A percentile compares a stretch with the other conserved stretches of the same genome.
phyloP scores from a whole-genome alignment of 345 rosid species.

The Aethionema arabicum region DNA sequence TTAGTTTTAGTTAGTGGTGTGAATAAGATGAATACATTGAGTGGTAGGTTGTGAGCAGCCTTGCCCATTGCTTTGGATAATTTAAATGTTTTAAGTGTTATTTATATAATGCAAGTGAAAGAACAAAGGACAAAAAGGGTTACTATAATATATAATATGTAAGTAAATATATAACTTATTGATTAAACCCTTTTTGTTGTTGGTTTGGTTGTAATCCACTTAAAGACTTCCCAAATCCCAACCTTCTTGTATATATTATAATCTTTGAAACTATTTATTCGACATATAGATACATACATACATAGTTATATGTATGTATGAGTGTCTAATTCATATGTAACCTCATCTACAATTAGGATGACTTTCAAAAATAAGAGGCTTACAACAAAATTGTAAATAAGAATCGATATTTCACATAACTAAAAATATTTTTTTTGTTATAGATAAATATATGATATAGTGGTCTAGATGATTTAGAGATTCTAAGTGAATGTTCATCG shows the following conservation, averaged over 20 bases:
- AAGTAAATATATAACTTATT: neutral
- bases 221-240: constrained; percentile 2
- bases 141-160: neutral
- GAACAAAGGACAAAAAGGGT: constrained; percentile 27
- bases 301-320: neutral
- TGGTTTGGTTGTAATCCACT: constrained; percentile 42
- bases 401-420: too few species aligned
- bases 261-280: too few species aligned
- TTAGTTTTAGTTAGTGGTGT: constrained; percentile 16
- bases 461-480: too few species aligned
- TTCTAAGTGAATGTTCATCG: too few species aligned
- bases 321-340: neutral
- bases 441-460: too few species aligned
- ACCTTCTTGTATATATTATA: constrained; percentile 10
- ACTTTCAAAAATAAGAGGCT: too few species aligned
- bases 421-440: too few species aligned
- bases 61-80: constrained; percentile 4
- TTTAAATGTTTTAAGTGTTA: neutral
- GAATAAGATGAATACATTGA: constrained; percentile 27
- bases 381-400: too few species aligned
- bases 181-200: constrained; percentile 24
- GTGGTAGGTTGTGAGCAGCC: constrained; percentile 29
- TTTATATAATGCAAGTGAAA: neutral
- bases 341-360: too few species aligned
- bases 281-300: too few species aligned